Percentiles rank a stretch among this genome's conserved stretches.
Evolutionary conservation across 257 asterid genomes (phyloP).

Genomic region (Oldenlandia corymbosa): DNA sequence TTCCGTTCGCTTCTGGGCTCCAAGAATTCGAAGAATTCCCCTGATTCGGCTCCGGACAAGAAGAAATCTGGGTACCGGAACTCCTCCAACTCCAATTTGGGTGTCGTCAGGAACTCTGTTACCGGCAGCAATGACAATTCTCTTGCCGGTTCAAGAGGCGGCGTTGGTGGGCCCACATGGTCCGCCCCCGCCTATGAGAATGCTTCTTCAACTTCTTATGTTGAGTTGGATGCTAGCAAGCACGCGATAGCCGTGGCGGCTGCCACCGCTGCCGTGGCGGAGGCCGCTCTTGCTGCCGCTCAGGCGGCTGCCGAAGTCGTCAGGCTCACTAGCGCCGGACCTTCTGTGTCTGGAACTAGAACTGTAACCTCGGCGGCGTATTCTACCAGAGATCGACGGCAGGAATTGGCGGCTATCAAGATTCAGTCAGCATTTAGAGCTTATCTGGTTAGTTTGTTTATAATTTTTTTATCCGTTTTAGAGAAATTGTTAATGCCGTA

Average conservation of each 20-base stretch:
- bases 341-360: slow-evolving; percentile 32
- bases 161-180: slow-evolving; percentile 3
- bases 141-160: not conserved
- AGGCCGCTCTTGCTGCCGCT: slow-evolving; percentile 98
- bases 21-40: slow-evolving; percentile 28
- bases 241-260: slow-evolving; percentile 98
- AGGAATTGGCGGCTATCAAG: slow-evolving; percentile 59
- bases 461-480: not conserved
- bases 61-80: slow-evolving; percentile 9
- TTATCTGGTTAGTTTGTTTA: slow-evolving; percentile 55
- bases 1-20: slow-evolving; percentile 49
- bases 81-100: slow-evolving; percentile 17
- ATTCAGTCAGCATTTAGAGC: slow-evolving; percentile 95
- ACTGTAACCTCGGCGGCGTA: slow-evolving; percentile 22
- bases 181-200: slow-evolving; percentile 21
- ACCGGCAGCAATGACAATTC: slow-evolving; percentile 14
- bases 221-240: slow-evolving; percentile 59
- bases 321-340: slow-evolving; percentile 43
- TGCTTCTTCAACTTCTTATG: slow-evolving; percentile 35
- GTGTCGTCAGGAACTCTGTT: slow-evolving; percentile 18
- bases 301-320: slow-evolving; percentile 96
- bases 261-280: slow-evolving; percentile 96
- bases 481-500: not conserved
- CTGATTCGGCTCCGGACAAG: slow-evolving; percentile 6
- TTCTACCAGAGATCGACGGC: slow-evolving; percentile 40